These are phyloP conservation scores for Ceriops zippeliana DNA, from an alignment of 345 rosid species.

Conservation along the genomic window DNA sequence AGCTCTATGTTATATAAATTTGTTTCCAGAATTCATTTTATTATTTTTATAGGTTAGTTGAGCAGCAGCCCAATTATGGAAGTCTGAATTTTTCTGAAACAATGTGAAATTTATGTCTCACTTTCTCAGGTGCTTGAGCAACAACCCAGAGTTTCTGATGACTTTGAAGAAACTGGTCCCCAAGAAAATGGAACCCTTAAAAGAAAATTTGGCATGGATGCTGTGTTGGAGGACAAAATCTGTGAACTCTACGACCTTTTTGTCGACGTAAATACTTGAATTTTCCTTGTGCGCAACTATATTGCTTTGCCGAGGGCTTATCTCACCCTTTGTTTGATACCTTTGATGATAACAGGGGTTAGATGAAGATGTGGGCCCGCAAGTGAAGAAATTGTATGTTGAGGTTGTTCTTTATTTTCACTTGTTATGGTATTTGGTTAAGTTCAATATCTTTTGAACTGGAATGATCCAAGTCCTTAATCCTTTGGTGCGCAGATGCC, in stretches of 20 bases:
- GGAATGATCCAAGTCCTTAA: neutral
- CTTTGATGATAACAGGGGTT: conserved; percentile 34
- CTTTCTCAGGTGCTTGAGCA: conserved; percentile 23
- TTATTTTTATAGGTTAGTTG: neutral
- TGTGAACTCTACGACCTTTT: conserved; percentile 41
- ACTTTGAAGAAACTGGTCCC: conserved; percentile 20
- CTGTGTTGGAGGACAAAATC: conserved; percentile 35
- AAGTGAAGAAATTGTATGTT: conserved; percentile 34
- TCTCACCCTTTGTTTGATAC: conserved; percentile 19
- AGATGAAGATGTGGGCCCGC: conserved; percentile 43
- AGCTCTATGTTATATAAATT: no score
- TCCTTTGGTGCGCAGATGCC: neutral
- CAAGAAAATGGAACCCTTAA: conserved; percentile 16
- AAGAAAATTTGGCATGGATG: conserved; percentile 21
- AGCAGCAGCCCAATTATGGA: neutral
- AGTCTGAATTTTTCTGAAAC: neutral
- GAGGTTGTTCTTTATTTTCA: conserved; percentile 35
- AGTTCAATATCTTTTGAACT: neutral
- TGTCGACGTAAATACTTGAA: conserved; percentile 23
- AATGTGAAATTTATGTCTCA: conserved; percentile 1
- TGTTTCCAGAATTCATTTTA: no score
- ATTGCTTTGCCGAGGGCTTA: neutral
- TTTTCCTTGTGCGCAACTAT: conserved; percentile 2
- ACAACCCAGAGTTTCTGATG: conserved; percentile 15
- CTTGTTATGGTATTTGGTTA: neutral